Evolutionary conservation across 1,139 yeast species (phyloP).

Genomic region (Nakaseomyces sp.): DNA sequence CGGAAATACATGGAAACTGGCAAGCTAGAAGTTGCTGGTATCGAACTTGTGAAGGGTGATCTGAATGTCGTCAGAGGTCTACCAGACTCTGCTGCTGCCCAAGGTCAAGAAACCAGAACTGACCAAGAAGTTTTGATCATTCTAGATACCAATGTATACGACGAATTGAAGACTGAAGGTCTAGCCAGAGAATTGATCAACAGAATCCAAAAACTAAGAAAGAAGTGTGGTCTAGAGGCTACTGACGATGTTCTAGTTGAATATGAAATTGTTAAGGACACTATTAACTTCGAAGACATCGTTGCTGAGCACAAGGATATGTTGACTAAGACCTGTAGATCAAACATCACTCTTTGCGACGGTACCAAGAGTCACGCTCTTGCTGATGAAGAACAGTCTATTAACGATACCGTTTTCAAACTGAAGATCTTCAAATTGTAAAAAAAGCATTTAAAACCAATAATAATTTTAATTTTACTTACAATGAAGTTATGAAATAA

Average conservation of each 20-base stretch:
- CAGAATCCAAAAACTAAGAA: constrained; percentile 95
- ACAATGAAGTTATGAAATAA: not conserved
- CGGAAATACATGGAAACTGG: constrained; percentile 67
- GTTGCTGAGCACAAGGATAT: constrained; percentile 57
- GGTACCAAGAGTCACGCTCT: constrained; percentile 41
- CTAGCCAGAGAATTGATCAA: constrained; percentile 92
- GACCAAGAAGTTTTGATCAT: constrained; percentile 83
- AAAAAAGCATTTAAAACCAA: not conserved
- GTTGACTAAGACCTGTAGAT: constrained; percentile 67
- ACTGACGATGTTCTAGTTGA: constrained; percentile 92
- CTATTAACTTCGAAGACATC: constrained; percentile 58
- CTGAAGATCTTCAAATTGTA: constrained; percentile 60
- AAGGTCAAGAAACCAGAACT: constrained; percentile 78
- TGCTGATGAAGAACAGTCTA: constrained; percentile 84
- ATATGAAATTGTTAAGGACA: constrained; percentile 62
- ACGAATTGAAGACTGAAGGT: constrained; percentile 88
- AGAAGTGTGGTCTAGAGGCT: constrained; percentile 89
- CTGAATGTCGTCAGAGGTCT: constrained; percentile 84
- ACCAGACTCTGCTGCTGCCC: constrained; percentile 51
- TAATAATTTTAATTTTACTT: not conserved
- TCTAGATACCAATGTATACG: constrained; percentile 78
- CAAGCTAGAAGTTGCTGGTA: constrained; percentile 77
- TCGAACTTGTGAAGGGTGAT: constrained; percentile 78
- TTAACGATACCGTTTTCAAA: constrained; percentile 75
- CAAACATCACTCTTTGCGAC: constrained; percentile 33